Base-by-base conservation (phyloP, 306 rosid species). In the Rosa rugosa region DNA sequence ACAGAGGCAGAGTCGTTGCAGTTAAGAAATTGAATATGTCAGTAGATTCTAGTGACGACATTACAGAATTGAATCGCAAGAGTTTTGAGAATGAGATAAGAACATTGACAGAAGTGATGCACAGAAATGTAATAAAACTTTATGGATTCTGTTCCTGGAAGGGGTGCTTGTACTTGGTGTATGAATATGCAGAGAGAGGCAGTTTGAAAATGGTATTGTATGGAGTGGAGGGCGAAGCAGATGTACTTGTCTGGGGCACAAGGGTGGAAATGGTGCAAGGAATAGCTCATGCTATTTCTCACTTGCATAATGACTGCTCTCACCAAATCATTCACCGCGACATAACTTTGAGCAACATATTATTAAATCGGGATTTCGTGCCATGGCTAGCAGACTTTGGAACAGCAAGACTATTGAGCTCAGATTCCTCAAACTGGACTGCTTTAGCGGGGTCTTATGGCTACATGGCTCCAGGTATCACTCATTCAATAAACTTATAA, bases 381-480 rank as follows among this genome's bases (percentile, higher is more conserved):
- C 94, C 94, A 0, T 84, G 64, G 45, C 80, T 91, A 22, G 87
- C 90, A 25, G 92, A 91, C 75, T 91, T 91, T 66, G 97, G 94
- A 72, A 85, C 83, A 0, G 91, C 97, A 64, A 91, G 79, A 80
- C 73, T 86, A 34, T 62, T 89, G 46, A 80, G 65, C 38, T 54
- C 84, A 1, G 79, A 85, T 77, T 34, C 85, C 14, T 83, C 87
- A 42, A 83, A 79, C 47, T 91, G 97, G 92, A 83, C 94, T 59
- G 64, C 78, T 5, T 54, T 87, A 51, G 93, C 88, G 14, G 91
- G 97, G 23, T 86, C 97, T 27, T 89, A 80, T 23, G 97, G 93
- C 69, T 91, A 89, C 89, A 87, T 91, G 88, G 96, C 93, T 72
- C 92, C 91, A 79, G 92, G 97, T 89, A 87, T 57, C 8, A 51